These are phyloP conservation scores for Mortierella sp. DNA, from an alignment of 371 early-diverging fungal genomes.

Conservation along the genomic window DNA sequence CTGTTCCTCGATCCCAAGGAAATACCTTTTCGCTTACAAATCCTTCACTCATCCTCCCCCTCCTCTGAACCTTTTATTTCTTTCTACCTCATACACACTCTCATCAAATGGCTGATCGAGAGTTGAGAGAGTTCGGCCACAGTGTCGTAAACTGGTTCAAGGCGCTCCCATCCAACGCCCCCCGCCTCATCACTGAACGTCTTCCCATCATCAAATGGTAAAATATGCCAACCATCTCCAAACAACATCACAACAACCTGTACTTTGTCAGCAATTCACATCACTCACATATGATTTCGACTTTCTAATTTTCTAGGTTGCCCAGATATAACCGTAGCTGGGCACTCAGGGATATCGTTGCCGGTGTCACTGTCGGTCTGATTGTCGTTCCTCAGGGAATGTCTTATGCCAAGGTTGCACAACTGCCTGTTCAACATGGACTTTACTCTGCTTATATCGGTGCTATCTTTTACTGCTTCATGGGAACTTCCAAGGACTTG, in stretches of 20 bases:
- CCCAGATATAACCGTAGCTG: constrained; percentile 66
- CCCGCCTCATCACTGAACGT: constrained; percentile 39
- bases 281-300: neutral
- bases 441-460: constrained; percentile 90
- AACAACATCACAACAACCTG: neutral
- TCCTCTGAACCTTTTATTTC: neutral
- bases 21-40: neutral
- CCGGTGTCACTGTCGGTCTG: constrained; percentile 88
- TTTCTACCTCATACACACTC: neutral
- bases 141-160: constrained; percentile 33
- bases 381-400: constrained; percentile 88
- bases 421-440: constrained; percentile 87
- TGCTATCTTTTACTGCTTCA: constrained; percentile 78
- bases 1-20: constrained; percentile 3
- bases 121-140: constrained; percentile 42
- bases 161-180: constrained; percentile 39
- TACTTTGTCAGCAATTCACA: neutral
- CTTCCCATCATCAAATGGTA: constrained; percentile 57
- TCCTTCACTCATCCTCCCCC: neutral
- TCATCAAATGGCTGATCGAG: constrained; percentile 49
- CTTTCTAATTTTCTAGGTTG: constrained; percentile 41
- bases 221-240: neutral
- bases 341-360: constrained; percentile 86
- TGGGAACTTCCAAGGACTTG: constrained; percentile 89
- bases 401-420: constrained; percentile 88